phyloP scores from a whole-genome alignment of 805 yeast genomes.

The Candida berthetii region DNA sequence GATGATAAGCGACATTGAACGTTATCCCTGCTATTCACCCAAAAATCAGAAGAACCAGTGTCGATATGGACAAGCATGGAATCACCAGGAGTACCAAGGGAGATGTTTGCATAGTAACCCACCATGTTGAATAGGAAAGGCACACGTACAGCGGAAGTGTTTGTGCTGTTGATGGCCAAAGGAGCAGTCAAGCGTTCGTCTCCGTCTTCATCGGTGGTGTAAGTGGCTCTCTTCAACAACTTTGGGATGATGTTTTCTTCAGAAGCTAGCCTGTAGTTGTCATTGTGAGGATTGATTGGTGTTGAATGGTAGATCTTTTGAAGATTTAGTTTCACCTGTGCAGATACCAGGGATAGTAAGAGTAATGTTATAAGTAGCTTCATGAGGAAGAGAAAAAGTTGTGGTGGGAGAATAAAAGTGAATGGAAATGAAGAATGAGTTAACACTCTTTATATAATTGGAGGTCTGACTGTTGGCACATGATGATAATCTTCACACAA shows the following conservation, averaged over 20 bases:
- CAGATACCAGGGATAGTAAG: background rate
- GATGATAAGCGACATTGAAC: background rate
- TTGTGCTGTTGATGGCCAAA: background rate
- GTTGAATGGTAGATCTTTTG: background rate
- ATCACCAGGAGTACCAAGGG: conserved; percentile 21
- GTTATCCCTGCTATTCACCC: conserved; percentile 17
- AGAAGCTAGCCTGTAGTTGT: background rate
- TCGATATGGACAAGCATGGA: conserved; percentile 17
- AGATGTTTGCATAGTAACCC: conserved; percentile 21
- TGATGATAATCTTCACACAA: no score
- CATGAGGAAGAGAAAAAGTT: no score
- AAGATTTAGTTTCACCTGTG: background rate
- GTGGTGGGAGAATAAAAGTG: no score
- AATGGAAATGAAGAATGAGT: no score
- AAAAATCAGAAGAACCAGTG: conserved; percentile 26
- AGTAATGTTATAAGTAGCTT: no score
- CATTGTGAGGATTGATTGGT: background rate
- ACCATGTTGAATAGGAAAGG: conserved; percentile 1
- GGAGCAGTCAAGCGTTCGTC: background rate
- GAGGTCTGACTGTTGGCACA: no score
- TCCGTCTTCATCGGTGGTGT: background rate
- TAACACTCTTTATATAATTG: no score
- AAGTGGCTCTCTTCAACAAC: background rate
- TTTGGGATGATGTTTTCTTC: no score
- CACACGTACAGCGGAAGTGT: background rate